Conservation (phyloP, 1,284 basidiomycete species). For the Meira miltonrushii region DNA sequence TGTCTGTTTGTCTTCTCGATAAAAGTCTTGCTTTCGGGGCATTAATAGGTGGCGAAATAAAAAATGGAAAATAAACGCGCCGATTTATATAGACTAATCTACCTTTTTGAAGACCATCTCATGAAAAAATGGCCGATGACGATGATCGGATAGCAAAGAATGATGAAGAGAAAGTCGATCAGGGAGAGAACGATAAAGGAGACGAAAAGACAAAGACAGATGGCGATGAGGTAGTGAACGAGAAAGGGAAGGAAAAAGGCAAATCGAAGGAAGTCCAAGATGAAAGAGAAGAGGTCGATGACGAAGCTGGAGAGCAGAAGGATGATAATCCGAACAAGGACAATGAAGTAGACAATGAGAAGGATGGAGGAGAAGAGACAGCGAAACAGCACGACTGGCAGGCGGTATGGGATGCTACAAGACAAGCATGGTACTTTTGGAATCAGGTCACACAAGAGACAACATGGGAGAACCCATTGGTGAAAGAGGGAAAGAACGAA, state of each 20-base stretch:
- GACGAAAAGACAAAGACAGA: not conserved
- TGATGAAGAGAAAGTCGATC: not conserved
- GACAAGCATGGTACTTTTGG: conserved; percentile 17
- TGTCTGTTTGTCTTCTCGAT: no score
- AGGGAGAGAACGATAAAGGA: not conserved
- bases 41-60: not conserved
- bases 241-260: not conserved
- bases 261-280: not conserved
- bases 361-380: conserved; percentile 1
- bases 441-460: conserved; percentile 15
- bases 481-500: not conserved
- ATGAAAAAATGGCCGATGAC: no score
- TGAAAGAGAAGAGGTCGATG: not conserved
- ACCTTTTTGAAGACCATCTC: no score
- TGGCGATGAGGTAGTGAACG: not conserved
- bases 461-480: conserved; percentile 17
- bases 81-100: no score
- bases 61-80: not conserved
- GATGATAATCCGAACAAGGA: not conserved
- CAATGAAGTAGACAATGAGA: not conserved
- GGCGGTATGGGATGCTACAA: conserved; percentile 9
- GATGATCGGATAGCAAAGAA: no score
- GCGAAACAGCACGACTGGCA: not conserved
- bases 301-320: not conserved
- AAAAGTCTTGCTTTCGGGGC: not conserved